phyloP scores from a whole-genome alignment of 306 rosid genomes.

The Cicer cuneatum region DNA sequence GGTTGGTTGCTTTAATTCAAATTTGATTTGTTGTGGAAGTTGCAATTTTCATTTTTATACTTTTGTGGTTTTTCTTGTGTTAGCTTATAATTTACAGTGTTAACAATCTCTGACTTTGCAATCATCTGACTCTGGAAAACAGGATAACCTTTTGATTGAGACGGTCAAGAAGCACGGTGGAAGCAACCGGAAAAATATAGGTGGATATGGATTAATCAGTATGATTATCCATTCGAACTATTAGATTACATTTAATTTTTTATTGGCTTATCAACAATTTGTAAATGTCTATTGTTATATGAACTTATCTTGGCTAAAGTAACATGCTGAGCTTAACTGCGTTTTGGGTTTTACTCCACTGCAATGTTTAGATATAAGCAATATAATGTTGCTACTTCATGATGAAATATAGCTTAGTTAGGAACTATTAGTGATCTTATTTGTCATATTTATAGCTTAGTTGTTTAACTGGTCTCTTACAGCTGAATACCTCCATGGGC shows the following conservation, averaged over 20 bases:
- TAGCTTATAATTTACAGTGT: neutral
- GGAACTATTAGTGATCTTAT: neutral
- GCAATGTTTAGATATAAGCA: neutral
- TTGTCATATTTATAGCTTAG: conserved; percentile 8
- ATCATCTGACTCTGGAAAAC: conserved; percentile 42
- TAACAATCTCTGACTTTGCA: conserved; percentile 28
- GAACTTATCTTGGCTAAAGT: conserved; percentile 15
- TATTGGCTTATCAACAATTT: conserved; percentile 7
- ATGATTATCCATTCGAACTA: conserved; percentile 10
- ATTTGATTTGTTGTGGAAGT: neutral
- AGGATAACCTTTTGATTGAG: conserved; percentile 62
- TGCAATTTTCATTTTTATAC: conserved; percentile 3
- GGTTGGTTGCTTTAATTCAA: conserved; percentile 47
- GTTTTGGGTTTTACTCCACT: neutral
- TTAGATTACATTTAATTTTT: neutral
- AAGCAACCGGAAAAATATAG: conserved; percentile 64
- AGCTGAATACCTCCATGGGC: conserved; percentile 58
- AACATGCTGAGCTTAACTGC: neutral
- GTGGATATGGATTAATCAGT: conserved; percentile 40
- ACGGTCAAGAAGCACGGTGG: conserved; percentile 54
- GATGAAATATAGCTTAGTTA: neutral
- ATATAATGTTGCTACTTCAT: neutral
- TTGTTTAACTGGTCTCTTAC: conserved; percentile 9
- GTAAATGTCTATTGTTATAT: neutral
- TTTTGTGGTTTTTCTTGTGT: neutral